A percentile compares a stretch with the other conserved stretches of the same genome.
phyloP scores from a whole-genome alignment of 306 rosid species.

The Abrus pulchellus region DNA sequence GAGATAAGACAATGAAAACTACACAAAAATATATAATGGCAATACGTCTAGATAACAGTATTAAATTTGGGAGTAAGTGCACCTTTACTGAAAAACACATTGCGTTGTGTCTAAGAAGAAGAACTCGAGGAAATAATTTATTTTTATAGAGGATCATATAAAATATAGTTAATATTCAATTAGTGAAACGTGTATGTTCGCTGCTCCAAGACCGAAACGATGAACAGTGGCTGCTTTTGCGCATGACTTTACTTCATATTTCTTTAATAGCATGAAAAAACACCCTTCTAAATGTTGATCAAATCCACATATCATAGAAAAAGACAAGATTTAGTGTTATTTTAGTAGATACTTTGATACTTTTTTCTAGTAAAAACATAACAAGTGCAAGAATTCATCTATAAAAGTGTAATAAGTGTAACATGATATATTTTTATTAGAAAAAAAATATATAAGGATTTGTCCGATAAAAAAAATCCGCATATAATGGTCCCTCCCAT shows the following conservation, averaged over 20 bases:
- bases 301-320: conserved; percentile 52
- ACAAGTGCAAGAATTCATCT: not conserved
- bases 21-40: conserved; percentile 41
- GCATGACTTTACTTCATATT: conserved; percentile 66
- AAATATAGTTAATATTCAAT: conserved; percentile 43
- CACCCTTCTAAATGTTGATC: conserved; percentile 47
- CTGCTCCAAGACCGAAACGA: conserved; percentile 70
- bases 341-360: not conserved
- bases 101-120: conserved; percentile 47
- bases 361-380: not conserved
- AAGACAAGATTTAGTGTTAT: not conserved
- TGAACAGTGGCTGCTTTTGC: conserved; percentile 72
- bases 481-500: conserved; percentile 50
- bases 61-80: conserved; percentile 56
- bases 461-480: not conserved
- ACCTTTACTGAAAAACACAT: conserved; percentile 68
- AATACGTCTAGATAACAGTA: conserved; percentile 15
- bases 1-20: conserved; percentile 40
- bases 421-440: too few species aligned
- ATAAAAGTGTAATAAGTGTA: not conserved
- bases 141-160: not conserved
- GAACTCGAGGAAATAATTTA: conserved; percentile 58
- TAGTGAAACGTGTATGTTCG: conserved; percentile 60
- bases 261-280: conserved; percentile 52
- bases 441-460: not conserved